Evolutionary conservation across 2,329 filamentous ascomycete species (phyloP), one percentile per base, ranked within the genome.

Genomic region (Pseudocercospora crystallina): DNA sequence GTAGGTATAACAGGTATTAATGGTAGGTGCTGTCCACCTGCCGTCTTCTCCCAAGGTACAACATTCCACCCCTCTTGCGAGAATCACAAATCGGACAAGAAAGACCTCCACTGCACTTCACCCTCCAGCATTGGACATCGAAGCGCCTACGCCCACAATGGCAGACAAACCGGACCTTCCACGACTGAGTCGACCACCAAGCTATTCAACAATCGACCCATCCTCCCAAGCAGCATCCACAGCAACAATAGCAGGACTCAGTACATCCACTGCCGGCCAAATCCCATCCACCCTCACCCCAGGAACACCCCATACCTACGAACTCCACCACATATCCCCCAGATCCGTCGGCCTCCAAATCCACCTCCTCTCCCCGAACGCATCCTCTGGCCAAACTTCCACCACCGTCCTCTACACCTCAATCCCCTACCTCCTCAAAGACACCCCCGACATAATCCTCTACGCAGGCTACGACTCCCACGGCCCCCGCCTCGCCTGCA

Each of bases 391-490:
- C 26, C 59, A 56, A 47, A 60, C 60, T 36, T 33, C 57, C 12
- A 43, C n/a, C 30, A 44, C 44, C 20, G 49, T 51, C 11, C 51
- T 56, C 26, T 61, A 56, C 49, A 60, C 60, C 39, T 33, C 57
- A 10, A 44, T 48, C 33, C 50, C 54, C 20, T 56, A 59, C 44
- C 37, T 49, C 5, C 13, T 31, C 9, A n/a, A 46, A 20, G 34
- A 53, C 31, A 13, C 38, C 2, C 45, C 55, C 11, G 59, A 61
- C 29, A 45, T 61, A 17, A 48, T 60, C 13, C 32, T 60, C 2
- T 55, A 59, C 42, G 56, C 49, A 11, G 59, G 56, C 17, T 57
- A 58, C 47, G 57, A 61, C 38, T 43, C 49, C 5, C 32, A 46
- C 12, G 57, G 59, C 8, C 59, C 59, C 3, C 51, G 49, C 14